Conservation (phyloP, 2,329 filamentous ascomycete species). For the Sclerotinia sclerotiorum region DNA sequence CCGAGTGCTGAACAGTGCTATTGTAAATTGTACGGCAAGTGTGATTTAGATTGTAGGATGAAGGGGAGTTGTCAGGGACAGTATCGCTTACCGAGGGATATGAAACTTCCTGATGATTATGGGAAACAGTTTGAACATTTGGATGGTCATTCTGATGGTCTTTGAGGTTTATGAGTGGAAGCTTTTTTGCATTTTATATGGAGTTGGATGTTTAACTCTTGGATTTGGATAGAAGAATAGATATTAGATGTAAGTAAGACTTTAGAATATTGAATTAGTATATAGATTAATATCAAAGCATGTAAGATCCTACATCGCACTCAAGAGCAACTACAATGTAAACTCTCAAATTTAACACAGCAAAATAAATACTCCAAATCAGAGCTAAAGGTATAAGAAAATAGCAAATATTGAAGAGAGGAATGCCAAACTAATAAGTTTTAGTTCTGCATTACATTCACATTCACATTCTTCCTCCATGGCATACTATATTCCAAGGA, state of each 20-base stretch:
- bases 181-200: neutral
- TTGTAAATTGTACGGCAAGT: slow-evolving; percentile 34
- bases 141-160: neutral
- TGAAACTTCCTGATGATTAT: slow-evolving; percentile 28
- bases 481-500: too few species aligned
- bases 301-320: too few species aligned
- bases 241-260: neutral
- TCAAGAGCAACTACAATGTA: neutral
- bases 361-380: neutral
- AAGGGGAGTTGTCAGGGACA: slow-evolving; percentile 31
- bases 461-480: too few species aligned
- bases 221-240: neutral
- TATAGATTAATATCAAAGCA: neutral
- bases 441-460: too few species aligned
- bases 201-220: neutral
- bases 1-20: slow-evolving; percentile 33
- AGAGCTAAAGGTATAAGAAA: neutral
- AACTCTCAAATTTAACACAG: neutral
- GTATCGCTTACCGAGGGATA: slow-evolving; percentile 30
- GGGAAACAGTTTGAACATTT: slow-evolving; percentile 15
- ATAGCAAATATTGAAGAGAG: too few species aligned
- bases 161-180: neutral
- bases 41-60: slow-evolving; percentile 29
- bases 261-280: neutral
- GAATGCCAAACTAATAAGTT: too few species aligned